These are phyloP conservation scores for Pyrus hybrid DNA, from an alignment of 331 rosid species.

Conservation along the genomic window DNA sequence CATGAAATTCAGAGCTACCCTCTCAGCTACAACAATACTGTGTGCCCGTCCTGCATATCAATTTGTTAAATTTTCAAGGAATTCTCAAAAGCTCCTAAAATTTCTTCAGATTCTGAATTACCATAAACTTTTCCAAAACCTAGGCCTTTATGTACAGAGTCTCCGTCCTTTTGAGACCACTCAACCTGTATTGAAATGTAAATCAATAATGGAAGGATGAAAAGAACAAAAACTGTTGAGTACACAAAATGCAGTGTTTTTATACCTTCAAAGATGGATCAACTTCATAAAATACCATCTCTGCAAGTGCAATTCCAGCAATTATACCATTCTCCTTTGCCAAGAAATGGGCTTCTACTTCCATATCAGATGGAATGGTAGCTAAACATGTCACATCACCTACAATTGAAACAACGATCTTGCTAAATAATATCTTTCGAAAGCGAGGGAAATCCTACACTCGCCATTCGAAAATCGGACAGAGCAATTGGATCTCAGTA, in stretches of 20 bases:
- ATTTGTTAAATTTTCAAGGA: constrained; percentile 7
- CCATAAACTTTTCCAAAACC: constrained; percentile 82
- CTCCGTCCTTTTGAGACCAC: constrained; percentile 82
- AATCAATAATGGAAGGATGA: constrained; percentile 9
- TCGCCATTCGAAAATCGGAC: not conserved
- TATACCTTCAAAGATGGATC: constrained; percentile 78
- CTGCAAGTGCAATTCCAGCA: constrained; percentile 82
- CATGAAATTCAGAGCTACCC: constrained; percentile 89
- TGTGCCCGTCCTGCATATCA: constrained; percentile 68
- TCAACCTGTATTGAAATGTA: constrained; percentile 56
- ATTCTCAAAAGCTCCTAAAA: constrained; percentile 10
- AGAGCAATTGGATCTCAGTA: not conserved
- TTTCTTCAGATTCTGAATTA: constrained; percentile 23
- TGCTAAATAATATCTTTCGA: not conserved
- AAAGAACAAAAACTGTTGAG: constrained; percentile 12
- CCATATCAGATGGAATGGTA: constrained; percentile 67
- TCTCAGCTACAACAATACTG: constrained; percentile 74
- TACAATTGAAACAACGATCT: constrained; percentile 22
- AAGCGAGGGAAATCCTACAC: not conserved
- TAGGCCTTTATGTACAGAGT: constrained; percentile 60
- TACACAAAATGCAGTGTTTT: constrained; percentile 10
- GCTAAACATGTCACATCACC: constrained; percentile 88
- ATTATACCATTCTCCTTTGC: constrained; percentile 84
- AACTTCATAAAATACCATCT: constrained; percentile 73
- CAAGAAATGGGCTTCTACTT: constrained; percentile 83